Base-by-base conservation (phyloP, 805 yeast genomes). In the Torulaspora gathmanii region DNA sequence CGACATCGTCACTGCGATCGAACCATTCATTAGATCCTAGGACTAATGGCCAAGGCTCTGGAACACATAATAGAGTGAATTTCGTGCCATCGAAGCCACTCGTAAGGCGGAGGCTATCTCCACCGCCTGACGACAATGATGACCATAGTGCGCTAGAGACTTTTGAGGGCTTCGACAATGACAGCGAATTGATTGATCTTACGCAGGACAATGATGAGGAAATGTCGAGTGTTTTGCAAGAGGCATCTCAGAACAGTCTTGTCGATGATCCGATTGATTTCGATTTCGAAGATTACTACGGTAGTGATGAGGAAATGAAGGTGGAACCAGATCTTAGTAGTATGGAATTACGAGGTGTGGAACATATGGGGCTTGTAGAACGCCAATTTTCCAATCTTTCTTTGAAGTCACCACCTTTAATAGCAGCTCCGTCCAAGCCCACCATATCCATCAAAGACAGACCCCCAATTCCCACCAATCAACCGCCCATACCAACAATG, bases 21-120 rank as follows among this genome's bases (percentile, higher is more conserved):
- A n/a, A 33, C 45, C 23, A 40, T 42, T 13, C 40, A 31, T 23
- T 10, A 10, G 44, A 43, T 37, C 13, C 35, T 41, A 41, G 45
- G 30, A 20, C 34, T 6, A 35, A 25, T 13, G 15, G 35, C 30
- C 15, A 17, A 20, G 28, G 34, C n/a, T 13, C 30, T n/a, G 30
- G 37, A n/a, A 29, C 46, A 8, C 37, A 45, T 3, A 41, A 40
- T 22, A 55, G 47, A 26, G 51, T 58, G 1, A 57, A 61, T 44
- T 57, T 61, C 33, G 47, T 58, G 4, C 41, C 54, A n/a, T 61
- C 66, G 8, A 63, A 61, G 44, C 58, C 65, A 2, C 42, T 61
- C 15, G 50, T 44, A 8, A 37, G 44, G 27, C 27, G 23, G 19
- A 31, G 20, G n/a, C 16, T 30, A 7, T 8, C 33, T 13, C 28